phyloP scores from a whole-genome alignment of 257 asterid genomes.

The Fraxinus cuspidata region DNA sequence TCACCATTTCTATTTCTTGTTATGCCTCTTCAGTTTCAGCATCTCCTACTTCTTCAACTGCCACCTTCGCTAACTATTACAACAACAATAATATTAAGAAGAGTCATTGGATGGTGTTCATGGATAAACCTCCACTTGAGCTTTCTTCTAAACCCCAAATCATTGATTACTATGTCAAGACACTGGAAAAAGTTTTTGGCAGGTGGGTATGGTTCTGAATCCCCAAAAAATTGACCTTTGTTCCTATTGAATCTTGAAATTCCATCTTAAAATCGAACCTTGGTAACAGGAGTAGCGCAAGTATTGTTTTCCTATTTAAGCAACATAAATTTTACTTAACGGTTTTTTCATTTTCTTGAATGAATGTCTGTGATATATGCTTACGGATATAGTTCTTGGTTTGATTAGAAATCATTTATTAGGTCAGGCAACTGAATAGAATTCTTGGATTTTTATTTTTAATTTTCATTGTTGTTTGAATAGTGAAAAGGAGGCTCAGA shows the following conservation, averaged over 20 bases:
- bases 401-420: no score
- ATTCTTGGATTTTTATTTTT: neutral
- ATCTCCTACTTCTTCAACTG: conserved; percentile 26
- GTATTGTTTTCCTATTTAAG: no score
- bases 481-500: conserved; percentile 85
- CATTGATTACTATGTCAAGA: conserved; percentile 69
- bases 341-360: no score
- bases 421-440: no score
- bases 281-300: no score
- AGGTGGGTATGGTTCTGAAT: conserved; percentile 41
- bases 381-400: no score
- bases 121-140: conserved; percentile 56
- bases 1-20: conserved; percentile 24
- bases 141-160: conserved; percentile 51
- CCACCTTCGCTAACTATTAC: neutral
- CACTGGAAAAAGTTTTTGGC: conserved; percentile 62
- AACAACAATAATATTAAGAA: neutral
- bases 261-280: neutral
- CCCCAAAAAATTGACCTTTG: conserved; percentile 9
- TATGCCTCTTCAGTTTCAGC: conserved; percentile 31
- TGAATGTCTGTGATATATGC: no score
- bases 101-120: conserved; percentile 75
- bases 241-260: neutral
- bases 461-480: conserved; percentile 9
- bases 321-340: no score